Conservation (phyloP, 805 yeast genomes). For the Soucietia sequanensis region DNA sequence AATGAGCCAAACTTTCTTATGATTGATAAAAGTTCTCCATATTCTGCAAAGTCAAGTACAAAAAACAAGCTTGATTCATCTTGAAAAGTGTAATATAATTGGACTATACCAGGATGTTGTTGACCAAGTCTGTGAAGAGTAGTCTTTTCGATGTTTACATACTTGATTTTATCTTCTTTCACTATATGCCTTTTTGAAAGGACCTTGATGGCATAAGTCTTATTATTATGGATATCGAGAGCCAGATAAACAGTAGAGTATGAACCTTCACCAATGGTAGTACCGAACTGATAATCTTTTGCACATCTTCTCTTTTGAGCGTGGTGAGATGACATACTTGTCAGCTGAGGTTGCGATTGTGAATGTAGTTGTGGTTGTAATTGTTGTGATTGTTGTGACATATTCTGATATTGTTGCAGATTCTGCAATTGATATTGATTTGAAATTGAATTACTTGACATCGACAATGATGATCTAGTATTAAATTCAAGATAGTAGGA, state of each 20-base stretch:
- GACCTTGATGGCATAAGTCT: constrained; percentile 86
- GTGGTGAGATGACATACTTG: neutral
- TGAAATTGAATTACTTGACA: no score
- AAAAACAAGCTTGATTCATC: constrained; percentile 85
- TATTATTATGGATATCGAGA: constrained; percentile 66
- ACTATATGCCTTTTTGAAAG: constrained; percentile 91
- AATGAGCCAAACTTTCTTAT: constrained; percentile 77
- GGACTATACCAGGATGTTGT: constrained; percentile 90
- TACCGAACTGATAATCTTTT: constrained; percentile 85
- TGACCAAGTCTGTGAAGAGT: constrained; percentile 84
- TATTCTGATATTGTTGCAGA: no score
- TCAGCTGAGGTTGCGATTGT: no score
- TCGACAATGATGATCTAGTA: no score
- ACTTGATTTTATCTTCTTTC: constrained; percentile 90
- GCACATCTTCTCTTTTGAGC: constrained; percentile 46
- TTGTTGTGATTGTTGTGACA: no score
- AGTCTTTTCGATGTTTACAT: constrained; percentile 92
- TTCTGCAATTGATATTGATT: no score
- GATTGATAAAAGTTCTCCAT: constrained; percentile 86
- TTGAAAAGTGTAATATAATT: constrained; percentile 90
- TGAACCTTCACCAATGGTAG: constrained; percentile 91
- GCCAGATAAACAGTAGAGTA: constrained; percentile 93
- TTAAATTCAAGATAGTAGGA: no score
- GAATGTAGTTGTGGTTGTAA: no score
- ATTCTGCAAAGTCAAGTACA: constrained; percentile 90